A percentile compares a stretch with the other conserved stretches of the same genome.
phyloP scores from a whole-genome alignment of 176 grass and related monocot genomes.

The Aegilops umbellulata region DNA sequence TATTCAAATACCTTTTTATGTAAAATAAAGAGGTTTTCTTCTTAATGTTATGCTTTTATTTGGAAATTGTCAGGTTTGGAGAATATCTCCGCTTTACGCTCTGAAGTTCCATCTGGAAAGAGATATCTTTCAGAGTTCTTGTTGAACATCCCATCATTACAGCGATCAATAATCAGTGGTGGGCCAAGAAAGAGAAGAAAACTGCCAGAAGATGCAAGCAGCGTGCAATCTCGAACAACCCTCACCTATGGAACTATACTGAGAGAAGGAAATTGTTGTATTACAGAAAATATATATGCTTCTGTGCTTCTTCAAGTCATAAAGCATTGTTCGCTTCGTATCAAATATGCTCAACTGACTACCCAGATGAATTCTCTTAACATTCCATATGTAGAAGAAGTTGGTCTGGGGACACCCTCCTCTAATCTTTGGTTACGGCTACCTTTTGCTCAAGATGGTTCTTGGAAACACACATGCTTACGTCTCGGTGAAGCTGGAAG shows the following conservation, averaged over 20 bases:
- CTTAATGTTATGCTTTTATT: conserved; percentile 11
- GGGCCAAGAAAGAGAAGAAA: conserved; percentile 54
- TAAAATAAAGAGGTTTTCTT: not conserved
- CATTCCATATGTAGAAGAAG: conserved; percentile 87
- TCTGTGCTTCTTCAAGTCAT: conserved; percentile 83
- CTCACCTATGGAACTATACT: conserved; percentile 68
- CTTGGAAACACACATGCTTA: conserved; percentile 81
- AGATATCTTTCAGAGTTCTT: conserved; percentile 58
- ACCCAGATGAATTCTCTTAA: conserved; percentile 82
- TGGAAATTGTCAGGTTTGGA: conserved; percentile 36
- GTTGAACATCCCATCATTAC: conserved; percentile 47
- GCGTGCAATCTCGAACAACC: conserved; percentile 22
- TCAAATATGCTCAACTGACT: conserved; percentile 94
- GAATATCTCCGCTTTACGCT: conserved; percentile 30
- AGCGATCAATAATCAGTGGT: conserved; percentile 36
- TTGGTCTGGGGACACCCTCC: conserved; percentile 52
- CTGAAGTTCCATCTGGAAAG: conserved; percentile 55
- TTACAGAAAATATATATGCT: conserved; percentile 63
- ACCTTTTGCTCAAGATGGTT: conserved; percentile 62
- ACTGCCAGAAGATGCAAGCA: conserved; percentile 32
- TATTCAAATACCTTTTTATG: conserved; percentile 35
- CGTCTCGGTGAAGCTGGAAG: conserved; percentile 71
- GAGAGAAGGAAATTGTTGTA: conserved; percentile 51
- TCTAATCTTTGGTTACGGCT: conserved; percentile 82
- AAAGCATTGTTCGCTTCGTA: conserved; percentile 74